Evolutionary conservation across 2,329 filamentous ascomycete species (phyloP), one percentile per base, ranked within the genome.

Genomic region (Fusarium staphyleae): DNA sequence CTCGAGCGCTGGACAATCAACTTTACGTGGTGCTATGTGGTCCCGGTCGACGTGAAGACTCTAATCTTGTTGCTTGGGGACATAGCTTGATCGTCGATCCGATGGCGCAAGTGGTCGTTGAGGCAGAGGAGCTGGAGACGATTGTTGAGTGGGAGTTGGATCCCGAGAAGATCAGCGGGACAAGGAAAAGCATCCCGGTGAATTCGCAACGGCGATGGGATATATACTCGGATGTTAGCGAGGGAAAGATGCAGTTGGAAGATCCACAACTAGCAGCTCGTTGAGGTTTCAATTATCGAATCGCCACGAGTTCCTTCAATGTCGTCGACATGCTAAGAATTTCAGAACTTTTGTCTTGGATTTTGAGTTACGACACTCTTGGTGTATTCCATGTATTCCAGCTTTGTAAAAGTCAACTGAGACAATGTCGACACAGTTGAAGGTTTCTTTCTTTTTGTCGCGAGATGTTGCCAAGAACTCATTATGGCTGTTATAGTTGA

Each of bases 221-320:
- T 74, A 87, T 98, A n/a, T 98, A 98, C 73, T 88, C 91, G 1
- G 92, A 98, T 78, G 85, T 98, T 22, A 91, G 86, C n/a, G 15
- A 19, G 14, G 45, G 35, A 13, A 7, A 14, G 12, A 36, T 42
- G 3, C 49, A 42, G 16, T 15, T 52, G n/a, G 36, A 48, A 19
- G 49, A 52, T 15, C 30, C 36, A 12, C 26, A 47, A 1, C 28
- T 52, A 3, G 35, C 7, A 8, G 41, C 14, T 10, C 12, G 15
- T 22, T 42, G 15, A 33, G 4, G 13, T 2, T 15, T 36, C 12
- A 14, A 22, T 6, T n/a, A n/a, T n/a, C n/a, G n/a, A n/a, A n/a
- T n/a, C n/a, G n/a, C n/a, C n/a, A n/a, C n/a, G n/a, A n/a, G n/a
- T n/a, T n/a, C n/a, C n/a, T n/a, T n/a, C n/a, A n/a, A n/a, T n/a